Percentiles rank a stretch among this genome's conserved stretches.
Evolutionary conservation across 2,329 filamentous ascomycete genomes (phyloP).

Genomic region (Penicillium italicum): DNA sequence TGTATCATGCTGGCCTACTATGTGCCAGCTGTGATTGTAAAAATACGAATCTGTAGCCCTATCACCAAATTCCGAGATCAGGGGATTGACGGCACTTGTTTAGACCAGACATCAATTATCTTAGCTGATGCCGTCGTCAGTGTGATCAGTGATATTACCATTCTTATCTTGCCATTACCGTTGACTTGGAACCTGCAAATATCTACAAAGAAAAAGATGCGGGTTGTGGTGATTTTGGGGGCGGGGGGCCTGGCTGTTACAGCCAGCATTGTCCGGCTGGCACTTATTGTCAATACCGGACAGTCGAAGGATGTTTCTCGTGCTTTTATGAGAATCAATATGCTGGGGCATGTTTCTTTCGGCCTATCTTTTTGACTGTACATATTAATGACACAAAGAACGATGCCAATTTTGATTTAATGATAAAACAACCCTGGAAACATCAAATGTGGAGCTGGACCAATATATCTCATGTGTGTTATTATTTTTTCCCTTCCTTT

Average conservation of each 20-base stretch:
- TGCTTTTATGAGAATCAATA: constrained; percentile 31
- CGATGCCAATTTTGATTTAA: not conserved
- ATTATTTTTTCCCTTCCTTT: not conserved
- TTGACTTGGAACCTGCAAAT: constrained; percentile 46
- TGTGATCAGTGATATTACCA: constrained; percentile 55
- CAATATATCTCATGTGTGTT: not conserved
- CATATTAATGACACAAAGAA: constrained; percentile 17
- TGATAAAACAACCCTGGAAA: not conserved
- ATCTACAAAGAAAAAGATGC: constrained; percentile 44
- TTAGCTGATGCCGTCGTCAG: constrained; percentile 56
- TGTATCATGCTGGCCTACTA: constrained; percentile 42
- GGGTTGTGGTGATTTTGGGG: constrained; percentile 49
- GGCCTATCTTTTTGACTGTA: constrained; percentile 19
- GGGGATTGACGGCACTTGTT: constrained; percentile 19
- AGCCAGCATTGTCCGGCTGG: constrained; percentile 28
- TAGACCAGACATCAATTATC: constrained; percentile 41
- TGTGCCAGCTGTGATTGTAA: constrained; percentile 41
- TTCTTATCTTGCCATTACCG: constrained; percentile 51
- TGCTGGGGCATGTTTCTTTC: constrained; percentile 34
- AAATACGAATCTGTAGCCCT: constrained; percentile 44
- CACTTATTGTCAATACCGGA: constrained; percentile 24
- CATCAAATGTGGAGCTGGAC: not conserved
- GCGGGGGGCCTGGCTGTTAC: constrained; percentile 41
- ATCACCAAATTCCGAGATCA: constrained; percentile 43
- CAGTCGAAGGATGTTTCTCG: constrained; percentile 25